These are phyloP conservation scores for Verruconis gallopava DNA, from an alignment of 2,329 filamentous ascomycete genomes.

Conservation along the genomic window DNA sequence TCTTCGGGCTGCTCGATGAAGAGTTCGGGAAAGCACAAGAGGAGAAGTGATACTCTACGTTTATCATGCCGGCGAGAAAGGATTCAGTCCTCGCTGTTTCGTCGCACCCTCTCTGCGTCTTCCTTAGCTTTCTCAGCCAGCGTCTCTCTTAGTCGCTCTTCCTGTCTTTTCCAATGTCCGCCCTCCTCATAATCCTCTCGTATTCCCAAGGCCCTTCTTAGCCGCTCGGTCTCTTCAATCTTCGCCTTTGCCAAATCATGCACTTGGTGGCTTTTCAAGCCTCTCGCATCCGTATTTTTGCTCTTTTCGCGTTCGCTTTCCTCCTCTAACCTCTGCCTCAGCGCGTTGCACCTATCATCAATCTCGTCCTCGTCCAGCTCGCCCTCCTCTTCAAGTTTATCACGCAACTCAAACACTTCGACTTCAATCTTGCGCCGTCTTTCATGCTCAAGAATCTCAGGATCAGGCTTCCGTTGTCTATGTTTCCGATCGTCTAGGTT, in stretches of 20 bases:
- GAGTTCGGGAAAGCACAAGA: too few relatives aligned
- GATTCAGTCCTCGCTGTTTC: too few relatives aligned
- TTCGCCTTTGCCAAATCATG: conserved; percentile 95
- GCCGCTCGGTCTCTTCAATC: conserved; percentile 82
- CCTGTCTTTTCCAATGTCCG: conserved; percentile 72
- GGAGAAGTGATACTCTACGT: too few relatives aligned
- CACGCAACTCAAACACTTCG: conserved; percentile 79
- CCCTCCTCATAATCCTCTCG: conserved; percentile 76
- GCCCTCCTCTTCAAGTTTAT: conserved; percentile 79
- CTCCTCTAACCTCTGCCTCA: conserved; percentile 52
- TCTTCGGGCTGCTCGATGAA: too few relatives aligned
- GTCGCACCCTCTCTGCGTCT: too few relatives aligned
- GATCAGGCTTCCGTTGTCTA: conserved; percentile 60
- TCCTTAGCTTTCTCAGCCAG: conserved; percentile 25
- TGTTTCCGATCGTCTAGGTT: conserved; percentile 56
- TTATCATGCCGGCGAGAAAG: too few relatives aligned
- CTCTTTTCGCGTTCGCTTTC: conserved; percentile 29
- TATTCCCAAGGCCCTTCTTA: conserved; percentile 78
- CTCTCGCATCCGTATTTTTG: conserved; percentile 30
- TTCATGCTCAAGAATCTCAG: conserved; percentile 88
- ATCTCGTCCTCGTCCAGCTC: conserved; percentile 84
- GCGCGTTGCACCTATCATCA: conserved; percentile 55
- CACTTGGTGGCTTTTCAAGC: conserved; percentile 82
- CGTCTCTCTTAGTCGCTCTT: conserved; percentile 47
- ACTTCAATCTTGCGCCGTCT: conserved; percentile 84